These are phyloP conservation scores for Pontederia paniculata DNA, from an alignment of 176 grass and related monocot genomes.

Conservation along the genomic window DNA sequence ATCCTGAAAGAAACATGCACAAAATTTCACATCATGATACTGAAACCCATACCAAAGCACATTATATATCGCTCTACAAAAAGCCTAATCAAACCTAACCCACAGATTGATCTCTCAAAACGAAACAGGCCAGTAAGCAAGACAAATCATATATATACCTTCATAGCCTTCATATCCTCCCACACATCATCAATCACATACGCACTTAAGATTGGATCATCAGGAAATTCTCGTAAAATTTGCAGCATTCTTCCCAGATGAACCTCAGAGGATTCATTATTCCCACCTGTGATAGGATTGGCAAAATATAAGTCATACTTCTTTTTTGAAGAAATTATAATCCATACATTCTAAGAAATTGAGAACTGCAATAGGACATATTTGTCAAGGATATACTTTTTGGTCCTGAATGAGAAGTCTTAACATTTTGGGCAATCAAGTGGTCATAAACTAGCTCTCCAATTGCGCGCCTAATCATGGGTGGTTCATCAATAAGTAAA, in stretches of 20 bases:
- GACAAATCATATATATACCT: conserved; percentile 35
- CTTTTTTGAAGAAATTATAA: conserved; percentile 8
- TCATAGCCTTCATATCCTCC: conserved; percentile 99
- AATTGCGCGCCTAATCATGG: conserved; percentile 92
- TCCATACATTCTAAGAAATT: neutral
- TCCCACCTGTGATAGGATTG: conserved; percentile 30
- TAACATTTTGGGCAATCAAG: conserved; percentile 87
- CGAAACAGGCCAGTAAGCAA: too few relatives aligned
- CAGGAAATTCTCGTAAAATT: conserved; percentile 91
- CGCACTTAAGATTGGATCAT: conserved; percentile 82
- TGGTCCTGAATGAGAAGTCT: conserved; percentile 54
- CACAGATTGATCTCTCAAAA: too few relatives aligned
- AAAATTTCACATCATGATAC: too few relatives aligned
- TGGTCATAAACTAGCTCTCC: conserved; percentile 98
- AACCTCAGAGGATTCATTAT: conserved; percentile 74
- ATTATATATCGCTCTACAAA: conserved; percentile 13
- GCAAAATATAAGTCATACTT: conserved; percentile 1
- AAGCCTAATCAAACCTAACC: neutral
- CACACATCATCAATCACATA: conserved; percentile 99
- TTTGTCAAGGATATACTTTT: conserved; percentile 30
- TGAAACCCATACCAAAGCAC: neutral
- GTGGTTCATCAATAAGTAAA: conserved; percentile 98
- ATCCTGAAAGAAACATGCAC: conserved; percentile 31
- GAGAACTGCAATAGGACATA: neutral
- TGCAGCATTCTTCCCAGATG: conserved; percentile 87